Evolutionary conservation across 495 filamentous ascomycete genomes (phyloP), one percentile per base, ranked within the genome.

Genomic region (Penicillium arizonense): DNA sequence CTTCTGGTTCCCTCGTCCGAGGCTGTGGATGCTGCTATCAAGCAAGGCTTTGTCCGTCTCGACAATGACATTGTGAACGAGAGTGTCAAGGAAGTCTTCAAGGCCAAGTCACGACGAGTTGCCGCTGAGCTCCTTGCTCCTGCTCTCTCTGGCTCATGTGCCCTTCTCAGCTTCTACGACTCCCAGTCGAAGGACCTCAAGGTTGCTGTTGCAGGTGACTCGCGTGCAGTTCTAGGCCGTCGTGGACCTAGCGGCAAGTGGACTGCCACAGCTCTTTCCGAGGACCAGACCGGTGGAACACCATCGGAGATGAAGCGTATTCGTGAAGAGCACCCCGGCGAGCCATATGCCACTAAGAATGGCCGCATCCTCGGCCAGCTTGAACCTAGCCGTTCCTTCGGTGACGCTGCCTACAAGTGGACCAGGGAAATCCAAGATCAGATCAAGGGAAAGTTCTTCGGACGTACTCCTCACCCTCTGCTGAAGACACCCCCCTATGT

Each of bases 381-480:
- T 14, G 94, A 97, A 66, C 95, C 95, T 1, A 89, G 86, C 42
- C 84, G 95, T 41, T 92, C 95, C 0, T 99, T 99, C 60, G 95
- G 95, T 30, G 95, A 99, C 67, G 91, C 95, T 0, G 82, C 84
- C 60, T 99, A 97, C 77, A 99, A 99, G 70, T 99, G 95, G 95
- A 87, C 78, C 39, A 77, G 79, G 33, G 91, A 96, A 48, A 83
- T 87, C 7, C 87, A 93, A 56, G 82, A 90, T 7, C 83, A 85
- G 56, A 82, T 99, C 56, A 90, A 89, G 68, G 75, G 73, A 30
- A 83, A 85, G 13, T 99, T 92, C 74, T 97, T 97, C 61, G 93
- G 87, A 33, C 81, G 89, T 32, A 87, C 82, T 10, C 83, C 86
- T 2, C 82, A 82, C 5, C 72, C 80, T n/a, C 70, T 86, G 8